A percentile compares a stretch with the other conserved stretches of the same genome.
phyloP scores from a whole-genome alignment of 257 asterid species.

The Lithospermum erythrorhizon region DNA sequence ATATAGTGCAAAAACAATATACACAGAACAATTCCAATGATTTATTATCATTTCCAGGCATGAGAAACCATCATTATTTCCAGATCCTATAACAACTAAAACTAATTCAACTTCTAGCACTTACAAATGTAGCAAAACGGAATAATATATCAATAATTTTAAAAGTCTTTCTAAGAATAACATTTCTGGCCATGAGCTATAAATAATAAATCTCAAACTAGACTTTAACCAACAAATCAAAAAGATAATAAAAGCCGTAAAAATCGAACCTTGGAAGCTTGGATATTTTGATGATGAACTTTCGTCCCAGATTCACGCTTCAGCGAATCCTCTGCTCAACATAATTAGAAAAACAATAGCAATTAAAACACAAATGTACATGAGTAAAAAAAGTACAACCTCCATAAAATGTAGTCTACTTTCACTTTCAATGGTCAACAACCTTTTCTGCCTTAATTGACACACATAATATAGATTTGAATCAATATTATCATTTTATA shows the following conservation, averaged over 20 bases:
- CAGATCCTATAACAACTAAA: not conserved
- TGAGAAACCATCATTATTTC: not conserved
- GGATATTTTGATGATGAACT: slow-evolving; percentile 86
- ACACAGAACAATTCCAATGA: too few relatives aligned
- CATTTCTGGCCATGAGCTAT: too few relatives aligned
- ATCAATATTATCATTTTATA: too few relatives aligned
- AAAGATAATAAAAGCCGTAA: not conserved
- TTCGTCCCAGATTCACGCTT: slow-evolving; percentile 82
- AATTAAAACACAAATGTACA: not conserved
- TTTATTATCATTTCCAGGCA: too few relatives aligned
- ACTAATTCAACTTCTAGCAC: too few relatives aligned
- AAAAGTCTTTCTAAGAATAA: not conserved
- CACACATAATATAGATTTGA: not conserved
- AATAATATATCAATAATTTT: not conserved
- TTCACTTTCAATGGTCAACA: not conserved
- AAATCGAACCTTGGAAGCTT: slow-evolving; percentile 73
- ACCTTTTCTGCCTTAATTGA: not conserved
- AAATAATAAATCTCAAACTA: not conserved
- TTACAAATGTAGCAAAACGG: not conserved
- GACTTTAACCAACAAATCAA: not conserved
- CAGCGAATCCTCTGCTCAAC: slow-evolving; percentile 63
- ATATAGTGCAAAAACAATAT: too few relatives aligned
- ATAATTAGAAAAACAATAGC: not conserved
- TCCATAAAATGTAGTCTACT: too few relatives aligned
- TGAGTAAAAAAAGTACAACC: too few relatives aligned